phyloP scores from a whole-genome alignment of 768 basidiomycete species.

The Suillus brevipes region DNA sequence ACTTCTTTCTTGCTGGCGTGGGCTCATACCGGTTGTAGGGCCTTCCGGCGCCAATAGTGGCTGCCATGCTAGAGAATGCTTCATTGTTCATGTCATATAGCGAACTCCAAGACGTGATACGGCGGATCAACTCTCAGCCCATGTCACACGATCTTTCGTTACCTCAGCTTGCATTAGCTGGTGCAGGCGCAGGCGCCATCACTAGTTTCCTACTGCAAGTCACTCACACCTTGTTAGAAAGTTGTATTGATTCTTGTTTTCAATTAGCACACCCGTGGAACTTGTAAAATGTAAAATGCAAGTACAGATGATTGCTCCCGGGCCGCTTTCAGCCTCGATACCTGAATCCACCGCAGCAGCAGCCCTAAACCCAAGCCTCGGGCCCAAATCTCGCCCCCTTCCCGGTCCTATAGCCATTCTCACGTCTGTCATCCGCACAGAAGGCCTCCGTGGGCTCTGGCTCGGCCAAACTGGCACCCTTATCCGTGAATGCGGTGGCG shows the following conservation, averaged over 20 bases:
- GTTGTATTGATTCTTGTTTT: background rate
- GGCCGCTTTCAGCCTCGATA: slow-evolving; percentile 16
- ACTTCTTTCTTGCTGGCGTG: background rate
- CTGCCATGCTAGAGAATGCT: slow-evolving; percentile 92
- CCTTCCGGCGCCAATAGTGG: slow-evolving; percentile 85
- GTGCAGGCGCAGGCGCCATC: slow-evolving; percentile 81
- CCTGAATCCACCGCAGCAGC: slow-evolving; percentile 17
- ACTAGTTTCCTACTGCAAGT: slow-evolving; percentile 88
- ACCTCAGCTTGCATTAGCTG: slow-evolving; percentile 74
- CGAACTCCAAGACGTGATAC: slow-evolving; percentile 66
- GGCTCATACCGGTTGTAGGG: slow-evolving; percentile 53
- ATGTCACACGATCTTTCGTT: slow-evolving; percentile 50
- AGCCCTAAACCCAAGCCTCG: slow-evolving; percentile 9
- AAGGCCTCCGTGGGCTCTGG: slow-evolving; percentile 90
- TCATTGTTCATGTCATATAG: slow-evolving; percentile 84
- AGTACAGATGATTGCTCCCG: slow-evolving; percentile 76
- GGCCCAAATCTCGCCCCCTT: slow-evolving; percentile 31
- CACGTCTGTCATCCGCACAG: slow-evolving; percentile 55
- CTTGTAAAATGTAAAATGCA: slow-evolving; percentile 98
- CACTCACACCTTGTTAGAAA: background rate
- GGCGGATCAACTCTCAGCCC: slow-evolving; percentile 38
- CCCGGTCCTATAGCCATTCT: slow-evolving; percentile 79
- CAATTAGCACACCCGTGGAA: slow-evolving; percentile 82
- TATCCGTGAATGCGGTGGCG: slow-evolving; percentile 90
- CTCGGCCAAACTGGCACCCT: slow-evolving; percentile 92